Percentiles rank a stretch among this genome's conserved stretches.
phyloP scores from a whole-genome alignment of 2,329 filamentous ascomycete species.

The Colletotrichum lupini region DNA sequence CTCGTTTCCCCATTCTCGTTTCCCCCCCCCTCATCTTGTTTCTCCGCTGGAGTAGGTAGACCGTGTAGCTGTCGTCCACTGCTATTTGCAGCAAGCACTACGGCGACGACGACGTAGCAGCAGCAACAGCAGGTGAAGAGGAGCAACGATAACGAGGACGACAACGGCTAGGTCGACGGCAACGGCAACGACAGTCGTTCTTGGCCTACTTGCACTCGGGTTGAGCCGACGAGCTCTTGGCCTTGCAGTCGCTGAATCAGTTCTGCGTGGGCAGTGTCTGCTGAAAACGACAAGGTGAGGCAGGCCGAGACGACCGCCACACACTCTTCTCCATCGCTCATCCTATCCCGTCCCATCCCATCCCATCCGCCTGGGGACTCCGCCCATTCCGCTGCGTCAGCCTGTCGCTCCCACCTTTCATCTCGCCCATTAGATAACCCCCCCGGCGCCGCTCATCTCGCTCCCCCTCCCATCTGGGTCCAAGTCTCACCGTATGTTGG shows the following conservation, averaged over 20 bases:
- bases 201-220: conserved; percentile 12
- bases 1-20: conserved; percentile 33
- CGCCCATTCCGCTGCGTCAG: conserved; percentile 36
- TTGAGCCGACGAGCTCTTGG: conserved; percentile 12
- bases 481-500: conserved; percentile 35
- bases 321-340: conserved; percentile 21
- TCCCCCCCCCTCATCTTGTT: conserved; percentile 19
- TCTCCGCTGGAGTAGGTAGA: conserved; percentile 14
- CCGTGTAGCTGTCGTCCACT: conserved; percentile 6
- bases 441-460: conserved; percentile 35
- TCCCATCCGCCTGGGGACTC: conserved; percentile 33
- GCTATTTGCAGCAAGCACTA: conserved; percentile 2
- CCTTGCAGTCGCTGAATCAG: conserved; percentile 8
- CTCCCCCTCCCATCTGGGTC: conserved; percentile 35
- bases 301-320: conserved; percentile 34
- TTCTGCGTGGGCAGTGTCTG: conserved; percentile 18
- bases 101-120: not conserved
- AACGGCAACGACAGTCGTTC: not conserved
- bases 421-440: conserved; percentile 36
- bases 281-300: conserved; percentile 34
- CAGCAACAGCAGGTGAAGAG: not conserved
- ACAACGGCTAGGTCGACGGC: not conserved
- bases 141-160: not conserved
- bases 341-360: conserved; percentile 31
- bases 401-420: conserved; percentile 35